These are phyloP conservation scores for Pinus tabuliformis DNA, from an alignment of 75 land plant genomes.

Conservation along the genomic window DNA sequence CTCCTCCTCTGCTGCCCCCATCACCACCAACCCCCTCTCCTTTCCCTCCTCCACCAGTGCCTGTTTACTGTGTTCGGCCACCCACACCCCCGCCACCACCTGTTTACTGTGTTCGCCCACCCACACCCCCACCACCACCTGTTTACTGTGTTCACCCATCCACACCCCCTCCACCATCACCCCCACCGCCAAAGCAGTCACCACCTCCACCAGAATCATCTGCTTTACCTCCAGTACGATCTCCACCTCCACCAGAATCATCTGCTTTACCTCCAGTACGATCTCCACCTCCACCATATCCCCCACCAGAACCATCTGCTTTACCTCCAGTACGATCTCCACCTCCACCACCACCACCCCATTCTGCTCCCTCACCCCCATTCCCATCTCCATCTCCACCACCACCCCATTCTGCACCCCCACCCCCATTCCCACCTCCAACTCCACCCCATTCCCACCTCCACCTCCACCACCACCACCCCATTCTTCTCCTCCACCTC, in stretches of 20 bases:
- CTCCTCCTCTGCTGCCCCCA: conserved; percentile 27
- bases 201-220: not conserved
- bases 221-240: not conserved
- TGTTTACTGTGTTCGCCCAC: not conserved
- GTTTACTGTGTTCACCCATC: not conserved
- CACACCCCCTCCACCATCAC: not conserved
- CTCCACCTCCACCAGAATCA: conserved; percentile 2
- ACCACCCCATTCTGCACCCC: not conserved
- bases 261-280: not conserved
- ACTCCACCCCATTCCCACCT: not conserved
- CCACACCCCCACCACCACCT: not conserved
- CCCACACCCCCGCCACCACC: not conserved
- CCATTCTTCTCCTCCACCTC: not conserved
- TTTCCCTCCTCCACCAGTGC: not conserved
- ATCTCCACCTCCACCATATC: not conserved
- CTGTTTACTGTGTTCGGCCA: not conserved
- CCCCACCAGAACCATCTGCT: not conserved
- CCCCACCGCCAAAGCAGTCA: not conserved
- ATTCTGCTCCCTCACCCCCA: not conserved
- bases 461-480: conserved; percentile 25
- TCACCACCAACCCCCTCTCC: not conserved
- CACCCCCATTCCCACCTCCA: not conserved
- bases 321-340: not conserved
- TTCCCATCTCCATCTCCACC: not conserved
- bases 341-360: not conserved